phyloP scores from a whole-genome alignment of 1,139 yeast genomes.

The Hemisphaericaspora xylofermentans region DNA sequence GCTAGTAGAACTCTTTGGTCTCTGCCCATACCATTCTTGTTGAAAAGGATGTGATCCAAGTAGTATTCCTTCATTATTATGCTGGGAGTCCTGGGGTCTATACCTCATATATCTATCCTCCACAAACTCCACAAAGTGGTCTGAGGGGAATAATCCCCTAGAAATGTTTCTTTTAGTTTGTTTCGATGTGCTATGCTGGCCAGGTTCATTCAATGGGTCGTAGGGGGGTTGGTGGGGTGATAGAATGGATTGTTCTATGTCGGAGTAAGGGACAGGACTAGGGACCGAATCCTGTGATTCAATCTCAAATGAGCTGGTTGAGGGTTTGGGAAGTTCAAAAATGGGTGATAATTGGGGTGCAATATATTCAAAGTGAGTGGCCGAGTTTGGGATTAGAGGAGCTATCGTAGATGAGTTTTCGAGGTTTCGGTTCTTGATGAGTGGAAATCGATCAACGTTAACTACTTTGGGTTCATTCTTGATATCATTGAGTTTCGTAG shows the following conservation, averaged over 20 bases:
- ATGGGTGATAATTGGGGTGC: neutral
- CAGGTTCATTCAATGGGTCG: slow-evolving; percentile 7
- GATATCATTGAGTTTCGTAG: slow-evolving; percentile 3
- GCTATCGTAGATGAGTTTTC: neutral
- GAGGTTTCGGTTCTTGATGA: neutral
- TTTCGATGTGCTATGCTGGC: slow-evolving; percentile 6
- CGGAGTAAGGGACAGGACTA: slow-evolving; percentile 6
- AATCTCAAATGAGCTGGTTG: slow-evolving; percentile 13
- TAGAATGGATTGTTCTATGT: slow-evolving; percentile 7
- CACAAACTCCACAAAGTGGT: slow-evolving; percentile 41
- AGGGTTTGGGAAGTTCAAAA: neutral
- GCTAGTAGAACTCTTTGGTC: slow-evolving; percentile 5
- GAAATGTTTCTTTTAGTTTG: slow-evolving; percentile 12
- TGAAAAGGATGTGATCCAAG: slow-evolving; percentile 46
- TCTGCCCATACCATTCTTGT: slow-evolving; percentile 14
- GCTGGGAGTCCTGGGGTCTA: slow-evolving; percentile 50
- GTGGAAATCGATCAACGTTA: slow-evolving; percentile 1
- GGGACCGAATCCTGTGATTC: slow-evolving; percentile 12
- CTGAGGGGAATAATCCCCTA: slow-evolving; percentile 19
- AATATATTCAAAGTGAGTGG: too few species aligned
- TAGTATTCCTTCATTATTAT: slow-evolving; percentile 32
- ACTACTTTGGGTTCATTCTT: too few species aligned
- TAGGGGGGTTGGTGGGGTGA: slow-evolving; percentile 17
- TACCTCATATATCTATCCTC: slow-evolving; percentile 54
- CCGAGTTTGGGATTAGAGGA: neutral